A percentile compares a stretch with the other conserved stretches of the same genome.
phyloP scores from a whole-genome alignment of 441 rosid species.

The Erodium chrysanthum region DNA sequence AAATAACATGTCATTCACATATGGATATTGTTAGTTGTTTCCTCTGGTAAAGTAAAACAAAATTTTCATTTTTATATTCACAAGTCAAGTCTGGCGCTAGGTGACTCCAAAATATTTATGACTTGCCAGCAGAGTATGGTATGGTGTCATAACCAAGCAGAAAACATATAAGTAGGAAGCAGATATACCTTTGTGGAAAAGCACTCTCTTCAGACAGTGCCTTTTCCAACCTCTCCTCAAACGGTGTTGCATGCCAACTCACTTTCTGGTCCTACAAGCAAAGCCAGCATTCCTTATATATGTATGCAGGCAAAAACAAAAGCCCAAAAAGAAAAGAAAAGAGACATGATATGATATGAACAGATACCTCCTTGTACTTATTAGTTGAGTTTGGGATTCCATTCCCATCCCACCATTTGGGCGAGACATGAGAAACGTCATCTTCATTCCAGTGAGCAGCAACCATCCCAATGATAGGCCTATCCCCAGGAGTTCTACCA shows the following conservation, averaged over 20 bases:
- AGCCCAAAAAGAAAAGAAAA: not conserved
- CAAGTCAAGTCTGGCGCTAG: too few species aligned
- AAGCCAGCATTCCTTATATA: slow-evolving; percentile 7
- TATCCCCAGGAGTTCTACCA: slow-evolving; percentile 51
- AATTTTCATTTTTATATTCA: too few species aligned
- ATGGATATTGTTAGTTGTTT: not conserved
- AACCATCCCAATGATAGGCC: slow-evolving; percentile 78
- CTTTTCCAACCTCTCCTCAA: slow-evolving; percentile 91
- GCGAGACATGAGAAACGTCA: slow-evolving; percentile 36
- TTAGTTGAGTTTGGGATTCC: slow-evolving; percentile 94
- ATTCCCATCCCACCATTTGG: slow-evolving; percentile 95
- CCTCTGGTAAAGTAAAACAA: not conserved
- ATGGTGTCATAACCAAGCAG: not conserved
- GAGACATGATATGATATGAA: not conserved
- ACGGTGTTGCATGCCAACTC: slow-evolving; percentile 96
- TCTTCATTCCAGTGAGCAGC: slow-evolving; percentile 81
- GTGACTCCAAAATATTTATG: too few species aligned
- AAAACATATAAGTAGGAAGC: too few species aligned
- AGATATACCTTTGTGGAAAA: slow-evolving; percentile 44
- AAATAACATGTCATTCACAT: not conserved
- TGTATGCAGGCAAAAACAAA: slow-evolving; percentile 4
- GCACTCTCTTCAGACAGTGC: slow-evolving; percentile 65
- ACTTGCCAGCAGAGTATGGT: not conserved
- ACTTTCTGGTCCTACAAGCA: slow-evolving; percentile 83
- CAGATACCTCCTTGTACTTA: slow-evolving; percentile 81